phyloP scores from a whole-genome alignment of 768 basidiomycete species.

The Plicaturopsis crispa region DNA sequence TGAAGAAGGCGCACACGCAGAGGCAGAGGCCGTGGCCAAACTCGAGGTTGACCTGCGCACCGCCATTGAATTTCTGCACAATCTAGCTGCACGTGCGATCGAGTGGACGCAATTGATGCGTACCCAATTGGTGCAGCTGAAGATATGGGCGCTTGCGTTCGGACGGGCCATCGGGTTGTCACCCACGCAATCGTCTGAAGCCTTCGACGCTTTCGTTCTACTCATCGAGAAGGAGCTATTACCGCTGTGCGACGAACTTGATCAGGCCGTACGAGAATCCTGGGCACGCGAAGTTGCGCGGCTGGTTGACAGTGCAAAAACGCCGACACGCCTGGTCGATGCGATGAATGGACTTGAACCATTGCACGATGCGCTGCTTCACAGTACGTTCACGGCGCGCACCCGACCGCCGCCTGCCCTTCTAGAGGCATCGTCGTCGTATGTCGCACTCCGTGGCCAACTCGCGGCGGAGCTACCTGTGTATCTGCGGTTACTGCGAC shows the following conservation, averaged over 20 bases:
- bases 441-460: constrained; percentile 69
- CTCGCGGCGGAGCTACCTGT: constrained; percentile 64
- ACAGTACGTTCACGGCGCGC: constrained; percentile 52
- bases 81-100: constrained; percentile 52
- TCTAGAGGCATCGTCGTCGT: constrained; percentile 67
- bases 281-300: constrained; percentile 52
- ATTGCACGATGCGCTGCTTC: constrained; percentile 62
- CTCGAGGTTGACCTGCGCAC: constrained; percentile 51
- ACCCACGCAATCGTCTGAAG: constrained; percentile 40
- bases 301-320: constrained; percentile 49
- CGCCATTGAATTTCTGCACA: constrained; percentile 50
- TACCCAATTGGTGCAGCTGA: constrained; percentile 39
- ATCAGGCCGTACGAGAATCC: constrained; percentile 41
- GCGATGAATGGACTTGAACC: constrained; percentile 70
- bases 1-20: constrained; percentile 24
- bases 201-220: constrained; percentile 62
- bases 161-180: constrained; percentile 60
- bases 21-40: constrained; percentile 44
- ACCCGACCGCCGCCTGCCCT: constrained; percentile 62
- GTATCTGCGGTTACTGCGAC: constrained; percentile 50
- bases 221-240: constrained; percentile 50
- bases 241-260: constrained; percentile 44
- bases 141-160: constrained; percentile 60
- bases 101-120: constrained; percentile 55
- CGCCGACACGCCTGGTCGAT: constrained; percentile 58